Percentiles rank a stretch among this genome's conserved stretches.
phyloP scores from a whole-genome alignment of 1,284 basidiomycete species.

The Phellopilus nigrolimitatus region DNA sequence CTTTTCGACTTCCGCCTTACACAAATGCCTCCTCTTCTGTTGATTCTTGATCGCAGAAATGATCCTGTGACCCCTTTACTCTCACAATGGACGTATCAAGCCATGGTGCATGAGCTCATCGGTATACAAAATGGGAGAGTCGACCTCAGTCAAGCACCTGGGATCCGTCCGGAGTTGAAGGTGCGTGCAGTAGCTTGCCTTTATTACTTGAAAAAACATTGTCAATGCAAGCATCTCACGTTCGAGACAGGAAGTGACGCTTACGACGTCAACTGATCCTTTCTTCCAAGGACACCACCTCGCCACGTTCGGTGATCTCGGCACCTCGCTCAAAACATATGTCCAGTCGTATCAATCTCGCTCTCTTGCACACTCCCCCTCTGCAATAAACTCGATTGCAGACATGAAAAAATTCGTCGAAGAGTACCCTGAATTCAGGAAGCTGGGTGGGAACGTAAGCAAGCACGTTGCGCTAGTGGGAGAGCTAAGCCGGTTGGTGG shows the following conservation, averaged over 20 bases:
- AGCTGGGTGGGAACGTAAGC: conserved; percentile 95
- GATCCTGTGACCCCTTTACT: conserved; percentile 98
- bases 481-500: conserved; percentile 89
- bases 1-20: conserved; percentile 77
- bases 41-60: conserved; percentile 88
- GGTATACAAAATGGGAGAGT: conserved; percentile 95
- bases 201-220: neutral
- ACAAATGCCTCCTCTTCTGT: conserved; percentile 68
- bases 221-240: neutral
- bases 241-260: conserved; percentile 79
- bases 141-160: conserved; percentile 79
- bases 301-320: conserved; percentile 96
- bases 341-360: conserved; percentile 92
- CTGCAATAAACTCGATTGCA: conserved; percentile 89
- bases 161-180: conserved; percentile 81
- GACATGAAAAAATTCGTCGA: conserved; percentile 99
- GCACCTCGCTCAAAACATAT: conserved; percentile 88
- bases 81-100: conserved; percentile 99
- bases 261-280: conserved; percentile 88
- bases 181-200: conserved; percentile 52
- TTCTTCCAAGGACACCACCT: conserved; percentile 93
- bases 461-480: conserved; percentile 98
- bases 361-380: conserved; percentile 72
- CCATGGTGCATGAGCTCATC: conserved; percentile 97
- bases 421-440: conserved; percentile 96